Percentiles rank a stretch among this genome's conserved stretches.
These are phyloP conservation scores for Glycyrrhiza uralensis DNA, from an alignment of 306 rosid species.

Conservation along the genomic window DNA sequence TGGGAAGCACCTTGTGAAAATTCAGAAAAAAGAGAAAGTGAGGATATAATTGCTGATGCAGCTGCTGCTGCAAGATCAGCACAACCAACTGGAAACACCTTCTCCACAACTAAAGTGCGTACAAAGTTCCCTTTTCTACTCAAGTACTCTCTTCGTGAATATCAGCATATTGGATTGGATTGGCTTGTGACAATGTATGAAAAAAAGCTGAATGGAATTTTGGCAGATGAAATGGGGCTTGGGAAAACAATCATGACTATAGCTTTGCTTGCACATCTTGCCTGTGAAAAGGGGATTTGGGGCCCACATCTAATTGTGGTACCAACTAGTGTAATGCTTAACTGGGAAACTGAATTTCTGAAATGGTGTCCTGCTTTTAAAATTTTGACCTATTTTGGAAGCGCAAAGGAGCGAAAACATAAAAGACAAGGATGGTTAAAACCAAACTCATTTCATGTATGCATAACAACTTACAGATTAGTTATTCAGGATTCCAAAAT, in stretches of 20 bases:
- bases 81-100: slow-evolving; percentile 98
- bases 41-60: slow-evolving; percentile 84
- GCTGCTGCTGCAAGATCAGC: slow-evolving; percentile 99
- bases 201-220: slow-evolving; percentile 90
- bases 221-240: slow-evolving; percentile 98
- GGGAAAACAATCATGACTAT: slow-evolving; percentile 99
- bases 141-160: slow-evolving; percentile 91
- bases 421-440: slow-evolving; percentile 97
- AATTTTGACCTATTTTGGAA: slow-evolving; percentile 90
- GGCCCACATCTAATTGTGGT: slow-evolving; percentile 99
- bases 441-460: slow-evolving; percentile 89
- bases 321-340: slow-evolving; percentile 99
- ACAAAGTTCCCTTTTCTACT: slow-evolving; percentile 93
- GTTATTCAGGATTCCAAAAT: slow-evolving; percentile 97
- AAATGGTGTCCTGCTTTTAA: slow-evolving; percentile 99
- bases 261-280: slow-evolving; percentile 93
- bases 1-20: slow-evolving; percentile 34
- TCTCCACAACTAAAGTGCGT: slow-evolving; percentile 95
- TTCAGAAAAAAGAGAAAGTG: slow-evolving; percentile 67
- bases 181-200: slow-evolving; percentile 99
- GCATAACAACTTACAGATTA: slow-evolving; percentile 95
- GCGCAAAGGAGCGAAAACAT: slow-evolving; percentile 88
- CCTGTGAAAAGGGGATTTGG: slow-evolving; percentile 98
- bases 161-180: slow-evolving; percentile 98
- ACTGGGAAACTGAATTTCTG: slow-evolving; percentile 99